These are phyloP conservation scores for Bullera alba DNA, from an alignment of 768 basidiomycete species.

Conservation along the genomic window DNA sequence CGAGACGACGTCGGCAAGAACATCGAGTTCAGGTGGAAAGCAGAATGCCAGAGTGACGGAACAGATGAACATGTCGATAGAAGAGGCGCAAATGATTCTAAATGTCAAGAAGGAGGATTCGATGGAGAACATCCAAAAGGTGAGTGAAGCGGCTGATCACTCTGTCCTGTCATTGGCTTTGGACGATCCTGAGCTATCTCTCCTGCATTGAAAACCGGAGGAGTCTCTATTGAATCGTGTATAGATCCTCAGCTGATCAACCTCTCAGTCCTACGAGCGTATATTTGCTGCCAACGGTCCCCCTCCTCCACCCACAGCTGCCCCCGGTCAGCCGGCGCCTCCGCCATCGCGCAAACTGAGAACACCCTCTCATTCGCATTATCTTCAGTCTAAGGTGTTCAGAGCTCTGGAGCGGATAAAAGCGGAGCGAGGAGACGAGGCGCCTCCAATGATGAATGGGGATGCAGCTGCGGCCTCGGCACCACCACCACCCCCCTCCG, in stretches of 20 bases:
- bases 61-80: slow-evolving; percentile 83
- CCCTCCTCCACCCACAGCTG: slow-evolving; percentile 52
- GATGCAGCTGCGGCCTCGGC: no score
- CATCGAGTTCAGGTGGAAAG: slow-evolving; percentile 62
- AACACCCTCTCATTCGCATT: slow-evolving; percentile 61
- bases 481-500: slow-evolving; percentile 1
- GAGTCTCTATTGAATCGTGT: background rate
- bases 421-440: slow-evolving; percentile 57
- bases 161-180: no score
- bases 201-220: no score
- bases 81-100: slow-evolving; percentile 88
- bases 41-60: slow-evolving; percentile 69
- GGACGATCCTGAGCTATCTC: no score
- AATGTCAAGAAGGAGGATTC: slow-evolving; percentile 71
- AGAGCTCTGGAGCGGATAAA: slow-evolving; percentile 91
- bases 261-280: slow-evolving; percentile 74
- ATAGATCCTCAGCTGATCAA: no score
- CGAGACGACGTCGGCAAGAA: slow-evolving; percentile 61
- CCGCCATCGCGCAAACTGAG: slow-evolving; percentile 12
- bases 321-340: background rate
- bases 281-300: slow-evolving; percentile 84
- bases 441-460: no score
- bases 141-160: slow-evolving; percentile 47
- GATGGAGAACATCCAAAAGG: slow-evolving; percentile 66
- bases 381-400: slow-evolving; percentile 94